phyloP scores from a whole-genome alignment of 805 yeast genomes.

The Torulaspora maleeae region DNA sequence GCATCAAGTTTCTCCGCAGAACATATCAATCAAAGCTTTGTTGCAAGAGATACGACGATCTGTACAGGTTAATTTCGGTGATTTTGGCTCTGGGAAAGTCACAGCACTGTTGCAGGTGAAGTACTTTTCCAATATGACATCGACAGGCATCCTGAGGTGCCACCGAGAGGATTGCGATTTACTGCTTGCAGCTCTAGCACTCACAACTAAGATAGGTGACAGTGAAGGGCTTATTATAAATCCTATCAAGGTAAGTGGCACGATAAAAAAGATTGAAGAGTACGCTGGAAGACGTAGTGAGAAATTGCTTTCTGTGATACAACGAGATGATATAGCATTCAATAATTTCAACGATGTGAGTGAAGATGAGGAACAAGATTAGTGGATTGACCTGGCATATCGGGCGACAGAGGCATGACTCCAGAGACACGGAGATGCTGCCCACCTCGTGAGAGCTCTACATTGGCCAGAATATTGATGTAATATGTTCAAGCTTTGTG shows the following conservation, averaged over 20 bases:
- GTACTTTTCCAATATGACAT: constrained; percentile 75
- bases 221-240: constrained; percentile 47
- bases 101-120: constrained; percentile 60
- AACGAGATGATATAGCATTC: constrained; percentile 9
- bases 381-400: not conserved
- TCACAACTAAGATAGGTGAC: constrained; percentile 50
- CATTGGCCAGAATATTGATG: too few species aligned
- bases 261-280: constrained; percentile 78
- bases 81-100: constrained; percentile 63
- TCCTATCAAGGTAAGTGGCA: constrained; percentile 73
- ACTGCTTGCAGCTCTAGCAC: constrained; percentile 62
- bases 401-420: too few species aligned
- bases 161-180: constrained; percentile 57
- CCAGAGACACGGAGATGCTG: too few species aligned
- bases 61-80: constrained; percentile 69
- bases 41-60: constrained; percentile 50
- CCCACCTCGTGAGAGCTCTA: too few species aligned
- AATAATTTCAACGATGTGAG: constrained; percentile 16
- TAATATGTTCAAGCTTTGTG: too few species aligned
- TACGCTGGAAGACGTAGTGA: constrained; percentile 49
- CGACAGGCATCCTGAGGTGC: constrained; percentile 80
- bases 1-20: constrained; percentile 48
- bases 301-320: constrained; percentile 18
- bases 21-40: constrained; percentile 47
- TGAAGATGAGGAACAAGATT: constrained; percentile 18